phyloP scores from a whole-genome alignment of 148 eudicot species.

The Suaeda aralocaspica region DNA sequence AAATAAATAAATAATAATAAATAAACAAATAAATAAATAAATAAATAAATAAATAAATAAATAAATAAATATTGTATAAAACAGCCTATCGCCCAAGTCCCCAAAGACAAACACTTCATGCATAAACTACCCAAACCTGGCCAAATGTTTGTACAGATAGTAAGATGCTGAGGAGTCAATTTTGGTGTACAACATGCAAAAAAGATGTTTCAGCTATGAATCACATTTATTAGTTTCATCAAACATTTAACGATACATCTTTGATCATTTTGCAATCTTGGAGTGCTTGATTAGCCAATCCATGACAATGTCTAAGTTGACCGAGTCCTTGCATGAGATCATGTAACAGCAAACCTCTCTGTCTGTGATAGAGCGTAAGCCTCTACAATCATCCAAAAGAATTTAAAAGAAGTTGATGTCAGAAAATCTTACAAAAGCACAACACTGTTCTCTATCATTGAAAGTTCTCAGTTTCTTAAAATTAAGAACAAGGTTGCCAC shows the following conservation, averaged over 20 bases:
- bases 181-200: too few relatives aligned
- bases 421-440: not conserved
- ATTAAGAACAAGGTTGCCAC: not conserved
- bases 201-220: not conserved
- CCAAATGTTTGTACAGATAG: not conserved
- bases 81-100: too few relatives aligned
- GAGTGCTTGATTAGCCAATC: slow-evolving; percentile 90
- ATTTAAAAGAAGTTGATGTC: not conserved
- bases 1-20: too few relatives aligned
- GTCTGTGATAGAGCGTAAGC: slow-evolving; percentile 47
- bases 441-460: not conserved
- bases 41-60: too few relatives aligned
- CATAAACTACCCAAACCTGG: too few relatives aligned
- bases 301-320: slow-evolving; percentile 57
- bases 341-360: slow-evolving; percentile 82
- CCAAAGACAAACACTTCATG: too few relatives aligned
- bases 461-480: not conserved
- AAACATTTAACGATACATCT: not conserved
- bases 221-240: not conserved
- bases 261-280: slow-evolving; percentile 46
- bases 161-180: not conserved
- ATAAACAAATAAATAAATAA: too few relatives aligned
- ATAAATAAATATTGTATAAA: too few relatives aligned
- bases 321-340: slow-evolving; percentile 82
- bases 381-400: slow-evolving; percentile 31